Conservation (phyloP, 106 monocot species). For the Allium cepa region DNA sequence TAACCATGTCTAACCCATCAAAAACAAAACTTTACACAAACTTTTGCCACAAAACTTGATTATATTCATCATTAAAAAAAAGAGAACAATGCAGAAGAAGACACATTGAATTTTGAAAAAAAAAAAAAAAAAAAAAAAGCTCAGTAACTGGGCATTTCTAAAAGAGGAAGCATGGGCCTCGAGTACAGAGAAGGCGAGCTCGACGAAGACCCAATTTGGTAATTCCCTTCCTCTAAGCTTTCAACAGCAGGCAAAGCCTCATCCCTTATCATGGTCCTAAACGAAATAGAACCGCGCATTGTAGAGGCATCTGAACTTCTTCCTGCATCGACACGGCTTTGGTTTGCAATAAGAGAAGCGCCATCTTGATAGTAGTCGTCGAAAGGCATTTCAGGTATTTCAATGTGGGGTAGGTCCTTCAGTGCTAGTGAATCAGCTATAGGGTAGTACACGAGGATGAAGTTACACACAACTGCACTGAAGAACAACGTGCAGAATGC, state of each 20-base stretch:
- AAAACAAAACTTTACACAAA: too few species aligned
- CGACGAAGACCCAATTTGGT: slow-evolving; percentile 25
- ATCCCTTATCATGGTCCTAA: slow-evolving; percentile 56
- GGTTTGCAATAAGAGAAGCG: slow-evolving; percentile 25
- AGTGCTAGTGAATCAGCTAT: slow-evolving; percentile 65
- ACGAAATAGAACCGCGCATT: slow-evolving; percentile 63
- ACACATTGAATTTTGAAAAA: too few species aligned
- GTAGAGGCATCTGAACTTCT: slow-evolving; percentile 61
- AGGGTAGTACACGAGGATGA: slow-evolving; percentile 76
- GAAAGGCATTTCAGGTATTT: slow-evolving; percentile 37
- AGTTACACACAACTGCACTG: slow-evolving; percentile 36
- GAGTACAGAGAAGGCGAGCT: slow-evolving; percentile 11
- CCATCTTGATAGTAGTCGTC: slow-evolving; percentile 44
- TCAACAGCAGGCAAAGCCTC: slow-evolving; percentile 20
- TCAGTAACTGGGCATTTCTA: slow-evolving; percentile 15
- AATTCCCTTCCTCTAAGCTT: slow-evolving; percentile 8
- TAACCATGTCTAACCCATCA: too few species aligned
- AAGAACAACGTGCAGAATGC: slow-evolving; percentile 54
- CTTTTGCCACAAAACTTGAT: too few species aligned
- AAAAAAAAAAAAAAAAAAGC: too few species aligned
- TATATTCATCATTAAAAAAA: too few species aligned
- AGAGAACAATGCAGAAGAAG: too few species aligned
- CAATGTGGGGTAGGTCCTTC: slow-evolving; percentile 26
- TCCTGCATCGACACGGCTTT: slow-evolving; percentile 15
- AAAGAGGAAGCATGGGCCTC: slow-evolving; percentile 33